Evolutionary conservation across 139 green algal genomes (phyloP), one percentile per base, ranked within the genome.

Genomic region (Asterochloris sp.): DNA sequence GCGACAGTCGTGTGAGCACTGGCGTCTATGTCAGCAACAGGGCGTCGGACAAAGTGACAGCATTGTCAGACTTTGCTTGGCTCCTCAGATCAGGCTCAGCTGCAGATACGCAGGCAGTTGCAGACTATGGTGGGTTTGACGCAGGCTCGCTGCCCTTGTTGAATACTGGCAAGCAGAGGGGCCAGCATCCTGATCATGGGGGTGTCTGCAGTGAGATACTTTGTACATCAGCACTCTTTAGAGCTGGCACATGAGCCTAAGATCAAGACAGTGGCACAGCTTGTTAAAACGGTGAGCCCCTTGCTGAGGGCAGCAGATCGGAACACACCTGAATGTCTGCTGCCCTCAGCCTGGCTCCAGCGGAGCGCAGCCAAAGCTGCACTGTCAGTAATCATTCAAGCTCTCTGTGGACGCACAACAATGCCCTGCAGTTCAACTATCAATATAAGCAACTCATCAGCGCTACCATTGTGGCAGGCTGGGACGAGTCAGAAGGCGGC

Each of bases 381-480:
- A 16, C 14, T 77, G 38, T 28, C 12, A 26, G 14, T 60, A 78
- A 10, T 9, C 11, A 10, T n/a, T 26, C 66, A 26, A 84, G 29
- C 62, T 26, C 26, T 74, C 10, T 69, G 78, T 11, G 21, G 14
- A 66, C 29, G 69, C 60, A 10, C 54, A 69, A 24, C 14, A 0
- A 54, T 38, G 21, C 28, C 15, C 16, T 82, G 82, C 87, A 96
- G 91, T 96, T 98, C 81, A 96, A 96, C 84, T 98, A 97, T 83
- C 84, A 92, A 80, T 95, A 98, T 89, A 97, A 99, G 88, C 85
- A 95, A 76, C 89, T 99, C n/a, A 83, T 95, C 66, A 96, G 94
- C 1, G 96, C 94, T 12, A 95, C 98, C 89, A 94, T 99, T 69
- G 93, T 99, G 27, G 96, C 92, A n/a, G 96, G 96, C 12, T 99